Base-by-base conservation (phyloP, 2,329 filamentous ascomycete species). In the Ilyonectria sp. region DNA sequence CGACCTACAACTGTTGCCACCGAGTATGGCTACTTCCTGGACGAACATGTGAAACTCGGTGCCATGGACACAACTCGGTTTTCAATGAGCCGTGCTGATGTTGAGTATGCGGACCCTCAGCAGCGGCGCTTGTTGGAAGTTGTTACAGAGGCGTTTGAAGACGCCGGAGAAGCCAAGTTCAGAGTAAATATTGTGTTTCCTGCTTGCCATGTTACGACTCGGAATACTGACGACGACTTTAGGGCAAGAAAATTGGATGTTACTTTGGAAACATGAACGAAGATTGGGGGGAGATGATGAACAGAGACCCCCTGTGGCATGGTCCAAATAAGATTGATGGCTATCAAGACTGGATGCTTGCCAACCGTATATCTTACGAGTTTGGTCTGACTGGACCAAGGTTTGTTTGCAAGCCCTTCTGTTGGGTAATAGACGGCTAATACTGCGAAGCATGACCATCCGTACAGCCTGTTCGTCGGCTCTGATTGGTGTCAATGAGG, bases 381-480 rank as follows among this genome's bases (percentile, higher is more conserved):
- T 17, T 29, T 11, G 46, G 29, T n/a, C 46, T 49, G 6, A 13
- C 8, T 17, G 46, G 46, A 17, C 46, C 46, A 29, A 49, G 46
- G 46, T 26, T 3, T 49, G 46, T 79, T 29, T 23, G 6, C 11
- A n/a, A 29, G 6, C 8, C 19, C 15, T 5, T 49, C 23, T 29
- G 0, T 21, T 29, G 26, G 4, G 26, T 26, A 26, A 26, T 26
- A 26, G 8, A 2, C 21, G 6, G 31, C 55, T 59, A n/a, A 59
- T n/a, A 5, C n/a, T 8, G 4, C 31, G 17, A 21, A 80, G 78
- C 21, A 70, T 81, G 65, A 77, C 75, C 1, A 70, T 82, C 23
- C 69, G 78, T 10, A 82, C 81, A 0, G 81, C 75, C 1, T 83
- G 81, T 55, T 82, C 80, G 0, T 74, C 78, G 1, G 69, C 75